Percentiles rank a stretch among this genome's conserved stretches.
Conservation (phyloP, 2,329 filamentous ascomycete genomes). For the Ceratocystis albifundus region DNA sequence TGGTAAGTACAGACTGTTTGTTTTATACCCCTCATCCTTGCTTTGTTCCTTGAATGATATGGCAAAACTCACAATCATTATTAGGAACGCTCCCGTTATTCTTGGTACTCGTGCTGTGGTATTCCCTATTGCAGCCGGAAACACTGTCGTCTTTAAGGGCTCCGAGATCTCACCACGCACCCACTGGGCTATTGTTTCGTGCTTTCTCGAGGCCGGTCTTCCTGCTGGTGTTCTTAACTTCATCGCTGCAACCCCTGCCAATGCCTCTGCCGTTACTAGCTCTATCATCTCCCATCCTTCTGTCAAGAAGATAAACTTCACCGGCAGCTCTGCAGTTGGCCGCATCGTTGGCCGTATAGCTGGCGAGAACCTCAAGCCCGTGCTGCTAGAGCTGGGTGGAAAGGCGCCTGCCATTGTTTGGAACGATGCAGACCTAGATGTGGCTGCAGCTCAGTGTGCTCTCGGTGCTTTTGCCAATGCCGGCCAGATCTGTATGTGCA, state of each 20-base stretch:
- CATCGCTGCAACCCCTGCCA: conserved; percentile 52
- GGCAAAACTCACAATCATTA: background rate
- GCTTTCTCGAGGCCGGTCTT: conserved; percentile 63
- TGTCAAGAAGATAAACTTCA: conserved; percentile 78
- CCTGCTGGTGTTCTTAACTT: conserved; percentile 65
- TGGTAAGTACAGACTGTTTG: conserved; percentile 44
- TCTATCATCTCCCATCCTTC: conserved; percentile 54
- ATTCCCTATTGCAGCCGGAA: conserved; percentile 63
- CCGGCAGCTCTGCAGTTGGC: conserved; percentile 63
- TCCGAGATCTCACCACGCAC: conserved; percentile 56
- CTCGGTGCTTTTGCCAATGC: conserved; percentile 60
- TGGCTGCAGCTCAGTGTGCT: conserved; percentile 56
- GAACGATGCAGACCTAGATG: conserved; percentile 65
- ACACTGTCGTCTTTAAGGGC: conserved; percentile 62
- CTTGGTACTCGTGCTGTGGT: conserved; percentile 44
- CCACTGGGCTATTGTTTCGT: conserved; percentile 49
- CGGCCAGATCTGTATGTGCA: conserved; percentile 80
- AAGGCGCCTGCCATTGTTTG: conserved; percentile 70
- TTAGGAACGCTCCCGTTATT: conserved; percentile 47
- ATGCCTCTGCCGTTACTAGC: conserved; percentile 56
- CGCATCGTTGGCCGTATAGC: conserved; percentile 58
- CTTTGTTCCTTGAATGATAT: background rate
- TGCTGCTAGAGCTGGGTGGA: conserved; percentile 70
- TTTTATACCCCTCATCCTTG: background rate
- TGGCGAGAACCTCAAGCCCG: conserved; percentile 65